Base-by-base conservation (phyloP, 2,329 filamentous ascomycete species). In the Mycosphaerelloides madeirae region DNA sequence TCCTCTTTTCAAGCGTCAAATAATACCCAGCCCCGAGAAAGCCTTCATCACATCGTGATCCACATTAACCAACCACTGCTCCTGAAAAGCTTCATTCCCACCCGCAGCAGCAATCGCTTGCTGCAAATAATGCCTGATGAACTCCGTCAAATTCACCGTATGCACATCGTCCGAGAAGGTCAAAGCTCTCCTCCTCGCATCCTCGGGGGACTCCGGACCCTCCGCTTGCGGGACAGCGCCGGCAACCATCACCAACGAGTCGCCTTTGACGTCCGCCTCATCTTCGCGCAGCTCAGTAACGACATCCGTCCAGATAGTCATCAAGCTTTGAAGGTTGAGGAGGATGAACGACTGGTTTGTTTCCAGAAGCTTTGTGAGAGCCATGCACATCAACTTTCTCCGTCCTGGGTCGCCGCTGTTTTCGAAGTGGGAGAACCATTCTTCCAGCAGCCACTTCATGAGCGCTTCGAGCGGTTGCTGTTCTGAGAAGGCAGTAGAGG, bases 281-380 rank as follows among this genome's bases (percentile, higher is more conserved):
- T 56, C 59, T 32, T 83, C 81, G 41, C 82, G 72, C 38, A 90
- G 67, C 56, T 88, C 83, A 1, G 68, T 68, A 22, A 90, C 70
- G 1, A 87, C 76, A 51, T 77, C 79, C 1, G 83, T 85, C 87
- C 87, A 93, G 68, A 89, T 76, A 1, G 75, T 74, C 57, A 93
- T 80, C 57, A 86, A 81, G 57, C 83, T 83, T 63, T 93, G 87
- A 43, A 93, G 70, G 29, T 51, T 57, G 14, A 48, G 38, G 16
- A 66, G 52, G 19, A 66, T 57, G 41, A 58, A 75, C 0, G 77
- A 59, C 19, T 77, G 74, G 0, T 75, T 73, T 1, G 84, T 73
- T 60, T 87, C 83, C 11, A 87, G 68, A 1, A 93, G 69, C 3
- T 84, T 78, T 1, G 86, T 89, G 12, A 91, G 72, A 0, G 80